phyloP scores from a whole-genome alignment of 768 basidiomycete genomes.

The Boletus rex-veris region DNA sequence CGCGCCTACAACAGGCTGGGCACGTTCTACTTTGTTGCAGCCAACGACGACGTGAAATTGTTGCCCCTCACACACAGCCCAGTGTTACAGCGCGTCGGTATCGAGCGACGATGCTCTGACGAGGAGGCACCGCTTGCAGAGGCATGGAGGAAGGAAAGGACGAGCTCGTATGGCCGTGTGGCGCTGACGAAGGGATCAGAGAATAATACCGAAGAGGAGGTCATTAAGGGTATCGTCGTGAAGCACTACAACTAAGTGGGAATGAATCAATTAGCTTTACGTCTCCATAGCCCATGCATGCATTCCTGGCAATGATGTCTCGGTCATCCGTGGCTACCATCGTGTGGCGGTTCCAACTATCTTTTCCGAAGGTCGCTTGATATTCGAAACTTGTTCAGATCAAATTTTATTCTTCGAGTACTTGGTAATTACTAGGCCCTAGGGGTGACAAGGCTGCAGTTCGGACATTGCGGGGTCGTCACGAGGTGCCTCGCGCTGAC shows the following conservation, averaged over 20 bases:
- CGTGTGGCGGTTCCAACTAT: too few species aligned
- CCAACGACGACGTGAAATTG: conserved; percentile 49
- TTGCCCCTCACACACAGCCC: conserved; percentile 45
- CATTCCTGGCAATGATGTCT: too few species aligned
- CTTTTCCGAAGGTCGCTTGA: too few species aligned
- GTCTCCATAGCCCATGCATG: too few species aligned
- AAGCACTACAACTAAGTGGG: conserved; percentile 49
- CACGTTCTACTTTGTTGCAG: conserved; percentile 52
- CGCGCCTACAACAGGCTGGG: conserved; percentile 46
- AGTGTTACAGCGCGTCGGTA: conserved; percentile 43
- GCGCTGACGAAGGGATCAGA: conserved; percentile 38
- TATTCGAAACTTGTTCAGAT: too few species aligned
- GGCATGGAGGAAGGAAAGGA: conserved; percentile 48
- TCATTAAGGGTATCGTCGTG: conserved; percentile 50
- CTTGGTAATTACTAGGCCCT: too few species aligned
- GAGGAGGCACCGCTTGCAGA: conserved; percentile 46
- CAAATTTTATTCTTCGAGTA: too few species aligned
- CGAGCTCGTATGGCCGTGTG: conserved; percentile 47
- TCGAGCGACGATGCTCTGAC: conserved; percentile 36
- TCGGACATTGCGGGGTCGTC: too few species aligned
- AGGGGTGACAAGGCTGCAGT: too few species aligned
- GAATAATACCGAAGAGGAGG: conserved; percentile 50
- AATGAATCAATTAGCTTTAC: not conserved
- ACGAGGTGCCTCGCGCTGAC: too few species aligned
- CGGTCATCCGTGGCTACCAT: too few species aligned